Conservation (phyloP, 805 yeast genomes). For the Metschnikowia picachoensis region DNA sequence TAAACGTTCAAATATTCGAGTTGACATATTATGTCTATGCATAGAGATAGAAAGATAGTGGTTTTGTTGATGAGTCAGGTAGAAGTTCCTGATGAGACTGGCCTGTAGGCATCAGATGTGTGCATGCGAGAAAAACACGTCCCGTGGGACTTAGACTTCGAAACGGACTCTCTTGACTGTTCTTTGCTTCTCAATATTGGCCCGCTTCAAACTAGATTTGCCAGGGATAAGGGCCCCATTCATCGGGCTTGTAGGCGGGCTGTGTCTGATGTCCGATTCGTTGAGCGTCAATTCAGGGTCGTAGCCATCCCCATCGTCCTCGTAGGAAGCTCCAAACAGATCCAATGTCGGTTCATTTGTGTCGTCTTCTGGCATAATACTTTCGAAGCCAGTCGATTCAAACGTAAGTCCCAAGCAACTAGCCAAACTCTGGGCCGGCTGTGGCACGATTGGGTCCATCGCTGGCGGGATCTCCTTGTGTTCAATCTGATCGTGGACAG, state of each 20-base stretch:
- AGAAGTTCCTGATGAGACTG: too few species aligned
- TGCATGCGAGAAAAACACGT: background rate
- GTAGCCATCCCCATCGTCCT: constrained; percentile 21
- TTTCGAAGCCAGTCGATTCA: constrained; percentile 17
- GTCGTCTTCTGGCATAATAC: constrained; percentile 8
- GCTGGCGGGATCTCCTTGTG: background rate
- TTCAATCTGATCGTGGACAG: background rate
- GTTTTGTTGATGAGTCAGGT: too few species aligned
- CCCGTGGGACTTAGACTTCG: constrained; percentile 14
- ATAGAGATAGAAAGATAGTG: too few species aligned
- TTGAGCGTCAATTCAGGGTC: constrained; percentile 19
- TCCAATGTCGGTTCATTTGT: background rate
- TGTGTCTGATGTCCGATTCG: constrained; percentile 10
- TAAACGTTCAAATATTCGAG: too few species aligned
- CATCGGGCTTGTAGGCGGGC: constrained; percentile 12
- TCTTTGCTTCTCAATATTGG: constrained; percentile 13
- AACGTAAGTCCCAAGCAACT: constrained; percentile 24
- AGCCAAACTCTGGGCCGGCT: constrained; percentile 10
- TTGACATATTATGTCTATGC: too few species aligned
- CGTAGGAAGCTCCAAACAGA: constrained; percentile 7
- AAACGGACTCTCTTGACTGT: constrained; percentile 33
- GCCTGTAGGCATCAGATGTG: too few species aligned
- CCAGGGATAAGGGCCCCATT: constrained; percentile 2
- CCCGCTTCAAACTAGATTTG: constrained; percentile 26
- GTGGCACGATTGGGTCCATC: background rate